These are phyloP conservation scores for Neodidymelliopsis sp. DNA, from an alignment of 2,329 filamentous ascomycete genomes.

Conservation along the genomic window DNA sequence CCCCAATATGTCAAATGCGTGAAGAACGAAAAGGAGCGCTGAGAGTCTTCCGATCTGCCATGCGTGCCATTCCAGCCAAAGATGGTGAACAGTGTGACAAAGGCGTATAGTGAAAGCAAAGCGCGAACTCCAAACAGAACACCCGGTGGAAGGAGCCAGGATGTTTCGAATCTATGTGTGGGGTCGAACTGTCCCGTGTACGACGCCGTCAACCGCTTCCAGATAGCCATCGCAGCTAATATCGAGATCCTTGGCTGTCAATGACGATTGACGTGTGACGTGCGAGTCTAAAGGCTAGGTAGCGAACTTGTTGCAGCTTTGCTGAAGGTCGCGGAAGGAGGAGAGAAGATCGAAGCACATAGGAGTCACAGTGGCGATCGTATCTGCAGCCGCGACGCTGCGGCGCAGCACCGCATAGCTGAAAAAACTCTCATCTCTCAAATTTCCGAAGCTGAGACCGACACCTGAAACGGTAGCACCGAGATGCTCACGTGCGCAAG, in stretches of 20 bases:
- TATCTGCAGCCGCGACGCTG: constrained; percentile 13
- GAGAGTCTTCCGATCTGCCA: constrained; percentile 52
- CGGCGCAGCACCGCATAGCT: constrained; percentile 17
- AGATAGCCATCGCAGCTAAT: constrained; percentile 35
- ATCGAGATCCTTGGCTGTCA: constrained; percentile 13
- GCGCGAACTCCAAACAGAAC: constrained; percentile 66
- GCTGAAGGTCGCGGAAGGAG: background rate
- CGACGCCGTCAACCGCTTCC: constrained; percentile 27
- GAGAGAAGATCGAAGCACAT: background rate
- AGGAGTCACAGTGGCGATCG: constrained; percentile 9
- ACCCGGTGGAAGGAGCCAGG: constrained; percentile 77
- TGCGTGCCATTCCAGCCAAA: constrained; percentile 71
- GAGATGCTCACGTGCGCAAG: constrained; percentile 16
- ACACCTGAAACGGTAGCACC: constrained; percentile 19
- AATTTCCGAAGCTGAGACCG: constrained; percentile 18
- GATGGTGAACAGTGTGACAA: constrained; percentile 72
- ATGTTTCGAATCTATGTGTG: constrained; percentile 76
- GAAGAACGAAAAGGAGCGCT: constrained; percentile 78
- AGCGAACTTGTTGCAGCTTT: background rate
- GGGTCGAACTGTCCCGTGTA: constrained; percentile 51
- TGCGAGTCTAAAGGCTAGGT: constrained; percentile 4
- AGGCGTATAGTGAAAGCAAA: constrained; percentile 67
- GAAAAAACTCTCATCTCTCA: constrained; percentile 11
- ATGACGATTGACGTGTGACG: background rate
- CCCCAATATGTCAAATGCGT: constrained; percentile 85